These are phyloP conservation scores for Pestalotiopsis sp. DNA, from an alignment of 2,329 filamentous ascomycete genomes.

Conservation along the genomic window DNA sequence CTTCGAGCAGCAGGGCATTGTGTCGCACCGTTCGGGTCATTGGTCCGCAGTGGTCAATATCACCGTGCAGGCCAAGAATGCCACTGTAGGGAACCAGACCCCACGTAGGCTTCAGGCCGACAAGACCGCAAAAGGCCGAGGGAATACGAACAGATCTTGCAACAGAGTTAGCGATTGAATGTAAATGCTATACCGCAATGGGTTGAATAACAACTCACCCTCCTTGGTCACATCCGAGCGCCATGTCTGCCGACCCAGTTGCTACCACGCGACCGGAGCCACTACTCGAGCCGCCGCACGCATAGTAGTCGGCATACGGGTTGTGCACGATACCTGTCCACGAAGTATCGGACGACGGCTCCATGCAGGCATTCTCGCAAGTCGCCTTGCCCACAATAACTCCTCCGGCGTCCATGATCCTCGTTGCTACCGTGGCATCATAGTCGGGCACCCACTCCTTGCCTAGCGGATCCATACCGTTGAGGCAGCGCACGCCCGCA, in stretches of 20 bases:
- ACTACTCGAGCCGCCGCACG: conserved; percentile 49
- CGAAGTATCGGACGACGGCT: conserved; percentile 43
- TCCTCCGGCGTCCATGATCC: conserved; percentile 43
- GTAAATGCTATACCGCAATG: conserved; percentile 30
- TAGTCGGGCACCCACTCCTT: conserved; percentile 37
- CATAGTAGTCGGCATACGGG: conserved; percentile 46
- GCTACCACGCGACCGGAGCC: conserved; percentile 46
- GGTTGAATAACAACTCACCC: conserved; percentile 30
- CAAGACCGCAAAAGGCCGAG: conserved; percentile 24
- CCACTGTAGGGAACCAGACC: conserved; percentile 38
- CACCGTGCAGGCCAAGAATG: conserved; percentile 30
- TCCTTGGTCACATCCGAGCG: conserved; percentile 37
- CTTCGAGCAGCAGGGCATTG: conserved; percentile 33
- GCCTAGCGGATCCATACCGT: conserved; percentile 38
- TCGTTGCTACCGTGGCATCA: conserved; percentile 47
- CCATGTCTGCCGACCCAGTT: conserved; percentile 31
- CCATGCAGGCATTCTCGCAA: conserved; percentile 50
- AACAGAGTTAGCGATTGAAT: background rate
- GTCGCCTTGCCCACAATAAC: conserved; percentile 44
- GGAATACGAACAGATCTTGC: background rate
- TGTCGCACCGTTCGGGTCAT: conserved; percentile 31
- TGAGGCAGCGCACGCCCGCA: conserved; percentile 43
- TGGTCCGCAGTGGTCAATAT: conserved; percentile 34
- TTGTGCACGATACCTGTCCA: conserved; percentile 51
- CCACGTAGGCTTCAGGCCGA: conserved; percentile 35